A percentile compares a stretch with the other conserved stretches of the same genome.
Conservation (phyloP, 139 green algal genomes). For the Coelastrella sp. region DNA sequence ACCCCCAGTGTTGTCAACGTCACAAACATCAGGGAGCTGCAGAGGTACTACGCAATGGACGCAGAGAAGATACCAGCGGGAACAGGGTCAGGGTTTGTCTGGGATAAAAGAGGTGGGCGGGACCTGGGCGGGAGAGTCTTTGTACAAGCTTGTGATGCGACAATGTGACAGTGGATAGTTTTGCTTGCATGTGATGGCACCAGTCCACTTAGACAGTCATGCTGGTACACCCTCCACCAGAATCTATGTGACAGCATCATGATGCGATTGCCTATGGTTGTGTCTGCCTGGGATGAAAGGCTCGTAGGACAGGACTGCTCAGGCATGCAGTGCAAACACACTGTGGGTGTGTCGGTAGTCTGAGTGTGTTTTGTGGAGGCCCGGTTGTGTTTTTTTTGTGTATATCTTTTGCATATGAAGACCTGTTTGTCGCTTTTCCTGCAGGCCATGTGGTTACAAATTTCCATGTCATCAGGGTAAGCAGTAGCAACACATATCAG, state of each 20-base stretch:
- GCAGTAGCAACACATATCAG: background rate
- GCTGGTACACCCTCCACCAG: too few species aligned
- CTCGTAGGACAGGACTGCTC: too few species aligned
- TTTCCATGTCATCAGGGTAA: slow-evolving; percentile 75
- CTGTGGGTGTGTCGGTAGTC: too few species aligned
- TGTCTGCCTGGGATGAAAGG: too few species aligned
- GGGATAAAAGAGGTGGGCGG: slow-evolving; percentile 67
- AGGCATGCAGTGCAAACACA: too few species aligned
- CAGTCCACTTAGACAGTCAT: too few species aligned
- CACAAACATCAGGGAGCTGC: slow-evolving; percentile 67
- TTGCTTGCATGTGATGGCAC: too few species aligned
- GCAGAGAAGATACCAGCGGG: slow-evolving; percentile 71
- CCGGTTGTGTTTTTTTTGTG: too few species aligned
- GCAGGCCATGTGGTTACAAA: slow-evolving; percentile 83
- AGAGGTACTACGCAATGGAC: slow-evolving; percentile 60
- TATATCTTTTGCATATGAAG: too few species aligned
- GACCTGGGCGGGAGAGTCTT: background rate
- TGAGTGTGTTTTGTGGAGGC: too few species aligned
- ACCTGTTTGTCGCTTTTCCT: background rate
- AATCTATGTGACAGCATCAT: too few species aligned
- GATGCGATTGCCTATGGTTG: too few species aligned
- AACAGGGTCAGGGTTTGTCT: slow-evolving; percentile 83
- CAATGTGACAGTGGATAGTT: background rate
- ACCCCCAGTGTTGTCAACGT: slow-evolving; percentile 81
- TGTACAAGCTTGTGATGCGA: background rate